Conservation (phyloP, 805 yeast species). For the Candida xyloterini region DNA sequence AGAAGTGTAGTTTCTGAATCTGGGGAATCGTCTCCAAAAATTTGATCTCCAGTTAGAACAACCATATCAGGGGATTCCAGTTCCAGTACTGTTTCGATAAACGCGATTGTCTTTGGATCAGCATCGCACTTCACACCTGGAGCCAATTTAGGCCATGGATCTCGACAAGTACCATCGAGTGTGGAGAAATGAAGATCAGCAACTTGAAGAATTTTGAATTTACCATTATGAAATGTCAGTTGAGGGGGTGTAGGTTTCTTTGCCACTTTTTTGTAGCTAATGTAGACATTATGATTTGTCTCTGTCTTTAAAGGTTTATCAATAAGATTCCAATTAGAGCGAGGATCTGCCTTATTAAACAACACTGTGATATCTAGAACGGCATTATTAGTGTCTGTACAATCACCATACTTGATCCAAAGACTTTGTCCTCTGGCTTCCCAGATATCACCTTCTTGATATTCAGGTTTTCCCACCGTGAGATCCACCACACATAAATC, state of each 20-base stretch:
- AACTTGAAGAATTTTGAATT: conserved; percentile 78
- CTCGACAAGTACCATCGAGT: conserved; percentile 75
- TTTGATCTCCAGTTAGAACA: conserved; percentile 87
- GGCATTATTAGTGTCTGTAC: conserved; percentile 27
- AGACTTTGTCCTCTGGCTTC: conserved; percentile 25
- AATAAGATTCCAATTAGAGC: conserved; percentile 57
- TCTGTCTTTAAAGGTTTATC: conserved; percentile 8
- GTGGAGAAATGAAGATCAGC: conserved; percentile 93
- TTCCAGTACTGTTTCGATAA: conserved; percentile 63
- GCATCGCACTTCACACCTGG: conserved; percentile 62
- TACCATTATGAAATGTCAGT: conserved; percentile 19
- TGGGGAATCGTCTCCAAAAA: conserved; percentile 74
- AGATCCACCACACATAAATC: conserved; percentile 17
- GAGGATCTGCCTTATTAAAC: conserved; percentile 78
- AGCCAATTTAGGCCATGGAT: conserved; percentile 51
- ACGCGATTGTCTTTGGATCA: conserved; percentile 64
- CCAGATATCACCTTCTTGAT: conserved; percentile 5
- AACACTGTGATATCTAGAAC: conserved; percentile 63
- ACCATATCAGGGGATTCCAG: conserved; percentile 81
- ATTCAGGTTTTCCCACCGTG: conserved; percentile 7
- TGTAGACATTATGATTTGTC: conserved; percentile 25
- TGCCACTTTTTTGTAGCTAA: conserved; percentile 34
- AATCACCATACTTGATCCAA: conserved; percentile 57
- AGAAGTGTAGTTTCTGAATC: conserved; percentile 82
- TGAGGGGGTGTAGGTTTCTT: conserved; percentile 3